Percentiles rank a stretch among this genome's conserved stretches.
phyloP scores from a whole-genome alignment of 1,284 basidiomycete species.

The Moniliella sp. region DNA sequence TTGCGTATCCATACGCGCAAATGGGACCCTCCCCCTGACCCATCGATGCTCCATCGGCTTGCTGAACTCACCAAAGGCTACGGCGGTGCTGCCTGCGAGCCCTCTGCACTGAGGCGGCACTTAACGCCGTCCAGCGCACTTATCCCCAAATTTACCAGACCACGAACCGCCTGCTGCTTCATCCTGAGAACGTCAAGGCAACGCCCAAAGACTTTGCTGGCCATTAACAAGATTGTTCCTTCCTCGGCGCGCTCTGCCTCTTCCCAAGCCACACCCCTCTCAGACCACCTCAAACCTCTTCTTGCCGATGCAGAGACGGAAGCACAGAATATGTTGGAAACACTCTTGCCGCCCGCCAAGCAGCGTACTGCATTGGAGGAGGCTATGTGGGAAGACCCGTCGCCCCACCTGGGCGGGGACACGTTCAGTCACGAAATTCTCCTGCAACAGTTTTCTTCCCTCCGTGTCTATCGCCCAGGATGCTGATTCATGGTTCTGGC shows the following conservation, averaged over 20 bases:
- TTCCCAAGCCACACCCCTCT: constrained; percentile 61
- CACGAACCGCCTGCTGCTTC: constrained; percentile 58
- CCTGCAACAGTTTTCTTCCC: constrained; percentile 58
- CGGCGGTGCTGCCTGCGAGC: constrained; percentile 69
- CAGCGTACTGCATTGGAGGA: constrained; percentile 51
- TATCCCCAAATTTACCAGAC: constrained; percentile 97
- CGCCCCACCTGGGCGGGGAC: background rate
- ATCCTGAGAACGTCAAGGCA: constrained; percentile 66
- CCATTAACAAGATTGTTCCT: constrained; percentile 67
- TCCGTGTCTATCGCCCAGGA: constrained; percentile 76
- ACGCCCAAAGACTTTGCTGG: constrained; percentile 82
- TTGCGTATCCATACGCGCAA: constrained; percentile 70
- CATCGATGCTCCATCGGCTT: constrained; percentile 47
- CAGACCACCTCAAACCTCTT: constrained; percentile 62
- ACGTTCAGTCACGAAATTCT: constrained; percentile 26
- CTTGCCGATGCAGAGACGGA: constrained; percentile 49
- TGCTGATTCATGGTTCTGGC: constrained; percentile 56
- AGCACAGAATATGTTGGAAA: constrained; percentile 47
- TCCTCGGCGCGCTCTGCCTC: constrained; percentile 77
- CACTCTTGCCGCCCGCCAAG: constrained; percentile 33
- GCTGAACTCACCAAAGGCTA: constrained; percentile 88
- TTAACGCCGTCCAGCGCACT: constrained; percentile 82
- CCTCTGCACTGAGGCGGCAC: constrained; percentile 59
- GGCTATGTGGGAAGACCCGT: constrained; percentile 51
- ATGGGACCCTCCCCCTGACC: constrained; percentile 64